A percentile compares a stretch with the other conserved stretches of the same genome.
Conservation (phyloP, 2,329 filamentous ascomycete genomes). For the Coniochaeta sp. region DNA sequence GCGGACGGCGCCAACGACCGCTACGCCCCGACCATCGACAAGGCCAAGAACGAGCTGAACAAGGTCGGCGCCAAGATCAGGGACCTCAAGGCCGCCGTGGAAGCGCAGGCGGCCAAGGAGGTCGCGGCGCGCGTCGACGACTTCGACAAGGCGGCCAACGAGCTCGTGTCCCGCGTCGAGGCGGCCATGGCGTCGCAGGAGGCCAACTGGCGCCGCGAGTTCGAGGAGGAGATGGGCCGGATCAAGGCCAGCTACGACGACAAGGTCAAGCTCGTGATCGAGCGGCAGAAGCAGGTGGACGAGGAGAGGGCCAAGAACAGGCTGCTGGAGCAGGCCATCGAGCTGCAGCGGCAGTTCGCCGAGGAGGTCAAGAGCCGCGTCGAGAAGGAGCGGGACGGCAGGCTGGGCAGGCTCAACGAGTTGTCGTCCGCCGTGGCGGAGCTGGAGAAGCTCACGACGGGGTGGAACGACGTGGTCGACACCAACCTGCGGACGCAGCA, state of each 20-base stretch:
- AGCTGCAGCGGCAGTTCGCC: conserved; percentile 78
- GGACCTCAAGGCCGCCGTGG: conserved; percentile 60
- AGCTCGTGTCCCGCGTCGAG: conserved; percentile 85
- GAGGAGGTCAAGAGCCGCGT: conserved; percentile 72
- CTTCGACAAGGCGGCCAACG: conserved; percentile 80
- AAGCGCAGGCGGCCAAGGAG: conserved; percentile 66
- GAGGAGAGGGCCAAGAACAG: conserved; percentile 79
- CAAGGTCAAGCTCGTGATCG: conserved; percentile 70
- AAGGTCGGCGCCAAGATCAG: conserved; percentile 74
- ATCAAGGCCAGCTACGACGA: conserved; percentile 72
- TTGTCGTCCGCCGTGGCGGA: conserved; percentile 71
- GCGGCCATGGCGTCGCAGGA: conserved; percentile 75
- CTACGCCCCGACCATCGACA: conserved; percentile 70
- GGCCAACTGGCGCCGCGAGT: conserved; percentile 76
- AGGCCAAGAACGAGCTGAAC: conserved; percentile 77
- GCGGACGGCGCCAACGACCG: conserved; percentile 71
- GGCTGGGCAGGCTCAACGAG: conserved; percentile 77
- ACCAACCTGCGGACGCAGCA: conserved; percentile 90
- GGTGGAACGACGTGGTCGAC: conserved; percentile 89
- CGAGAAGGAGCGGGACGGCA: conserved; percentile 79
- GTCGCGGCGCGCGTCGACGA: conserved; percentile 64
- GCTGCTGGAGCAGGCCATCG: conserved; percentile 83
- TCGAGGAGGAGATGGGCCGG: conserved; percentile 75
- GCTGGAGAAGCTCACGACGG: conserved; percentile 77
- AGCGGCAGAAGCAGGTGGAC: conserved; percentile 70